Evolutionary conservation across 2,329 filamentous ascomycete genomes (phyloP), one percentile per base, ranked within the genome.

Genomic region (Neonectria faginata): DNA sequence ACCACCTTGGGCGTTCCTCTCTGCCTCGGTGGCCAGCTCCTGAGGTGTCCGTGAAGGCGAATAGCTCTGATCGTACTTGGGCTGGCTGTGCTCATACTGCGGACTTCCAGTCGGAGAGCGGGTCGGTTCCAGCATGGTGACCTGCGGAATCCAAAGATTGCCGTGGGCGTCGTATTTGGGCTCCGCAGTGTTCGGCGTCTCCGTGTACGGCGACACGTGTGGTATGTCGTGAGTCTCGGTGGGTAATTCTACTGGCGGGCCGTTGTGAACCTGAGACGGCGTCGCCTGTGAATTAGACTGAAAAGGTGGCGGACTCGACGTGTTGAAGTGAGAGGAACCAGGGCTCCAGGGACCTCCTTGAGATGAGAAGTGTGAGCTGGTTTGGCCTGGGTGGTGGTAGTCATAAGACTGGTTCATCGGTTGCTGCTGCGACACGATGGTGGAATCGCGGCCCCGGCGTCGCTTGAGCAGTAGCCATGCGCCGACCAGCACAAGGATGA

Each of bases 61-160:
- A 29, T 70, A 68, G 18, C 56, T 59, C 56, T 70, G 54, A 22
- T 65, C 64, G 22, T 65, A 50, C 62, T 74, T 74, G n/a, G 41
- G 50, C 25, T 68, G 69, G 18, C 48, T 52, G 51, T 60, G 58
- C 12, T 70, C 64, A 51, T 73, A 72, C 16, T 67, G 66, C 10
- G 69, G 64, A 33, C 64, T 68, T 27, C 64, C 61, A 25, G 31
- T 25, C 2, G 70, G 71, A 25, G 71, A 71, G 44, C 66, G 72
- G 54, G 56, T 64, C 41, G 69, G 66, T 45, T 74, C 72, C 58
- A 78, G 67, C 67, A 76, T 75, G 59, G 75, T 76, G 50, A 78
- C 76, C 50, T 78, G 76, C 16, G 76, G 76, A 59, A 75, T 57
- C 78, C 77, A 78, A 14, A 76, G 52, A 50, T 75, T 77, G 45